These are phyloP conservation scores for Musa troglodytarum DNA, from an alignment of 176 grass and related monocot genomes.

Conservation along the genomic window DNA sequence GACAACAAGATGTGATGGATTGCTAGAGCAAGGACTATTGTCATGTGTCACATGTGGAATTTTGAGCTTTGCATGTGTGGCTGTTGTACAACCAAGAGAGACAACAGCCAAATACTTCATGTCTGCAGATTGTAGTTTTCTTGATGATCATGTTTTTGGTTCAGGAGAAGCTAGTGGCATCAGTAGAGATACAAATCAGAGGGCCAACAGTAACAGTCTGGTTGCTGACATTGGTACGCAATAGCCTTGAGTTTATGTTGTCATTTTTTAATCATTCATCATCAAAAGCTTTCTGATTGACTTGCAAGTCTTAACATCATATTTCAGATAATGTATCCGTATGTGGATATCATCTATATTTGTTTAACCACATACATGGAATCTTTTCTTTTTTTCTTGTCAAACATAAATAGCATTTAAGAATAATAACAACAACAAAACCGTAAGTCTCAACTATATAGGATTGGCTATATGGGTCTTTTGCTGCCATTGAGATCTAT, in stretches of 20 bases:
- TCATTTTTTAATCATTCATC: not conserved
- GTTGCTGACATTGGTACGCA: slow-evolving; percentile 12
- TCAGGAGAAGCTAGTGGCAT: slow-evolving; percentile 20
- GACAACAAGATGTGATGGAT: slow-evolving; percentile 26
- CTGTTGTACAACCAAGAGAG: slow-evolving; percentile 80
- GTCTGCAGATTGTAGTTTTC: slow-evolving; percentile 52
- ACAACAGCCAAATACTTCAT: slow-evolving; percentile 51
- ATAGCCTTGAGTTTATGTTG: slow-evolving; percentile 1
- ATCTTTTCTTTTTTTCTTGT: not conserved
- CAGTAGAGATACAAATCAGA: slow-evolving; percentile 2
- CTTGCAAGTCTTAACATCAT: not conserved
- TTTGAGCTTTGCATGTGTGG: slow-evolving; percentile 97
- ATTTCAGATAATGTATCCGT: not conserved
- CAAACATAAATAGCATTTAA: not conserved
- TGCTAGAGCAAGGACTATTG: slow-evolving; percentile 80
- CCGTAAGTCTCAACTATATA: too few relatives aligned
- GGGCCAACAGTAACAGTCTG: not conserved
- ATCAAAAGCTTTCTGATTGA: not conserved
- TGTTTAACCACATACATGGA: not conserved
- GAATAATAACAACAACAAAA: too few relatives aligned
- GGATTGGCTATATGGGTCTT: too few relatives aligned
- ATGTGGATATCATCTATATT: not conserved
- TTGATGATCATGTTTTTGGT: slow-evolving; percentile 33
- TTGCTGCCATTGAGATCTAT: too few relatives aligned
- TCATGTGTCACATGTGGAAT: slow-evolving; percentile 91